A percentile compares a stretch with the other conserved stretches of the same genome.
Evolutionary conservation across 805 yeast species (phyloP).

Genomic region (Priceomyces fermenticarens): DNA sequence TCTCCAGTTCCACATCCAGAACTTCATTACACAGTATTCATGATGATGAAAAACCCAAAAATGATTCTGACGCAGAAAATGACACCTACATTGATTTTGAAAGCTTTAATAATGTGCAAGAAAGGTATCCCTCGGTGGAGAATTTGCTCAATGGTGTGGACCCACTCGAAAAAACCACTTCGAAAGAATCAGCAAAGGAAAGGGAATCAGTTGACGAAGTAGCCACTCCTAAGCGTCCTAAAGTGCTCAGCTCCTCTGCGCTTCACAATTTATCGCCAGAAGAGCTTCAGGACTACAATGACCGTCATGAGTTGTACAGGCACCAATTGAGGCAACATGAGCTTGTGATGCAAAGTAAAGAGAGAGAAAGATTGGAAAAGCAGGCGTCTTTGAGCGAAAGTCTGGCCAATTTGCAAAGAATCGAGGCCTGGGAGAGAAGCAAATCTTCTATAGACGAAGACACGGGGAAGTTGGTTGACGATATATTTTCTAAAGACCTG

Average conservation of each 20-base stretch:
- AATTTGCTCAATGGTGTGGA: constrained; percentile 10
- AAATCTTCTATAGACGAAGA: constrained; percentile 21
- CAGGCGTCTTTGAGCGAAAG: neutral
- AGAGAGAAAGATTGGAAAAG: constrained; percentile 2
- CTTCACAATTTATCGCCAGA: constrained; percentile 15
- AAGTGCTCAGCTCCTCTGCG: constrained; percentile 10
- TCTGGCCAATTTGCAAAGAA: constrained; percentile 20
- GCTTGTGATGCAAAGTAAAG: constrained; percentile 8
- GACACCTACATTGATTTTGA: constrained; percentile 33
- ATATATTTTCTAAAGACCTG: constrained; percentile 30
- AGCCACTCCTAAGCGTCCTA: constrained; percentile 12
- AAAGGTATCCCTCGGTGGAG: constrained; percentile 51
- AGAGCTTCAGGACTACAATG: constrained; percentile 20
- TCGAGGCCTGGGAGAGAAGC: constrained; percentile 38
- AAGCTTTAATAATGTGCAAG: constrained; percentile 44
- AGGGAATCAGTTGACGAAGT: neutral
- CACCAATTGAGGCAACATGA: constrained; percentile 15
- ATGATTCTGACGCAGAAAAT: constrained; percentile 4
- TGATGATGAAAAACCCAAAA: neutral
- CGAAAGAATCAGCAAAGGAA: neutral
- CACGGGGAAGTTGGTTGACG: constrained; percentile 38
- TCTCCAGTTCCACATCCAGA: neutral
- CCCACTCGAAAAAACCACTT: neutral
- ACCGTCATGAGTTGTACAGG: constrained; percentile 18
- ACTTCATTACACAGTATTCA: neutral